Base-by-base conservation (phyloP, 441 rosid genomes). In the Aleurites moluccanus region DNA sequence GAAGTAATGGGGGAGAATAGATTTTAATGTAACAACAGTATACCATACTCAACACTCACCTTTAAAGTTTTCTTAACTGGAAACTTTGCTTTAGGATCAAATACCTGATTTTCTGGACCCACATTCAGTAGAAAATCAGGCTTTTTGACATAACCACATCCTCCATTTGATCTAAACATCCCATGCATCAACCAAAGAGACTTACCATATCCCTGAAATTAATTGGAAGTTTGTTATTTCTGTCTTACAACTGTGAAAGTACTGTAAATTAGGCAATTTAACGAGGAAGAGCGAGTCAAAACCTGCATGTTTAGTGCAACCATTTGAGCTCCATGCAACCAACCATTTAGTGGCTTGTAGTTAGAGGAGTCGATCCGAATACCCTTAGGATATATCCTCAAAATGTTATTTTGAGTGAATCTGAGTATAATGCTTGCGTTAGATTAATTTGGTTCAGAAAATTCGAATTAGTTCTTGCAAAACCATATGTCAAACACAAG, bases 231-330 rank as follows among this genome's bases (percentile, higher is more conserved):
- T 13, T 7, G 49, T 11, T 38, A 47, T 35, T 61, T 4, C 33
- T 0, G 10, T 21, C 7, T 69, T 25, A 23, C 3, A 69, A 25
- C 35, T 35, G 14, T 2, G 40, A 67, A 64, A 64, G 21, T 13
- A 21, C 47, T 20, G 25, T 18, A 7, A 42, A 27, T 61, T 14
- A 10, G 45, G 16, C 15, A 69, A 69, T 30, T 52, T 21, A 45
- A 65, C 25, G 57, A 66, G 28, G 50, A 69, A 67, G 11, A 68
- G 53, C 3, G 50, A 62, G 52, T 0, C 49, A 63, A 72, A 65
- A 94, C 99, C 99, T 94, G 99, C 99, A 95, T 95, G 77, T 91
- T 92, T 72, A 92, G 90, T 33, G 99, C 99, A 69, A 95, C 99
- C 99, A 95, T 95, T 84, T 95, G 99, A 85, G 98, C 97, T 45